Evolutionary conservation across 768 basidiomycete genomes (phyloP), one percentile per base, ranked within the genome.

Genomic region (Tricholoma bakamatsutake): DNA sequence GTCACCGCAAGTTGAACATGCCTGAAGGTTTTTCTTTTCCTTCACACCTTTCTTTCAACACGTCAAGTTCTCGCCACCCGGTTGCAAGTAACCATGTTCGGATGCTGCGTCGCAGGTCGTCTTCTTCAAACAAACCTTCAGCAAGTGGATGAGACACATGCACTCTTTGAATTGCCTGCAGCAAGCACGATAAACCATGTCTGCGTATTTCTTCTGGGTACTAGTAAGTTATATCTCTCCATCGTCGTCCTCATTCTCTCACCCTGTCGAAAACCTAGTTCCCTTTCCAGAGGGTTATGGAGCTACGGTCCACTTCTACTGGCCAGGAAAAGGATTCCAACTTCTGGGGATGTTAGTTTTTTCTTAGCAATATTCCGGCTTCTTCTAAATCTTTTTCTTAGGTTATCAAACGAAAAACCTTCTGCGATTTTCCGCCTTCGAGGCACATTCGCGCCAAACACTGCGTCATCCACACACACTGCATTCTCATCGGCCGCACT

Each of bases 351-450:
- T 90, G 92, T 90, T 61, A 64, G 88, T 35, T 8, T 5, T 24
- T 3, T 28, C 27, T n/a, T 40, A 30, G 17, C 55, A 17, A 40
- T 37, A 46, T 21, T 0, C 15, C 33, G 35, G 2, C 18, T 28
- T 15, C 31, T 13, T 31, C 12, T 51, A 27, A 46, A 27, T 8
- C n/a, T 40, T 35, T 13, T 17, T 5, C 33, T 11, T 59, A 93
- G 91, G 84, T 77, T 95, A 24, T 90, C 90, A 12, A 93, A 93
- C 65, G 90, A 92, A 31, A 93, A 93, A 66, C 91, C 91, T 0
- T 91, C 90, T 10, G 89, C 90, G 0, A 90, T 93, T 64, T 93
- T 93, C 72, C 89, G 91, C 21, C 76, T 93, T 21, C 81, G 85
- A 4, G 84, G 87, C 7, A 80, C 80, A 10, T 87, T 83, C 64